Percentiles rank a stretch among this genome's conserved stretches.
Evolutionary conservation across 345 rosid genomes (phyloP).

Genomic region (Rhodamnia rubescens): DNA sequence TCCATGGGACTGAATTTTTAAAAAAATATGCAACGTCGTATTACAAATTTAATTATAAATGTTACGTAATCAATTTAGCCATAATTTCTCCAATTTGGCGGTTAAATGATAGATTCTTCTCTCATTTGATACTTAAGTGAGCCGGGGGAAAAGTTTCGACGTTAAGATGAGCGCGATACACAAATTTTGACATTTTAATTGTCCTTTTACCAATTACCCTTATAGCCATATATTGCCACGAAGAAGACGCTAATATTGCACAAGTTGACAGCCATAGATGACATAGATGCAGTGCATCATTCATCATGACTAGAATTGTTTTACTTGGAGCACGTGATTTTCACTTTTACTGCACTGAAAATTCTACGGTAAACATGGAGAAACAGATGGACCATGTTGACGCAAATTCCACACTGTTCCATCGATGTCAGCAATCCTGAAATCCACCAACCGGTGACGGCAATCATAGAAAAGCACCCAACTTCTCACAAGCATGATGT

Average conservation of each 20-base stretch:
- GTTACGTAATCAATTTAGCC: no score
- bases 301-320: background rate
- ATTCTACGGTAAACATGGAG: background rate
- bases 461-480: background rate
- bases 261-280: background rate
- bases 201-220: background rate
- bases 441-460: background rate
- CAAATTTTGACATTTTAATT: no score
- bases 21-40: no score
- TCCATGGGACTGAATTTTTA: no score
- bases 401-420: background rate
- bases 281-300: background rate
- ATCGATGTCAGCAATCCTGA: background rate
- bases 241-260: background rate
- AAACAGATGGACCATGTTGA: background rate
- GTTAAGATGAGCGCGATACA: no score
- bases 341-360: background rate
- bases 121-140: no score
- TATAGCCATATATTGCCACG: background rate
- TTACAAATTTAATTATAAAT: no score
- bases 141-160: no score
- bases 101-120: no score
- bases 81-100: no score
- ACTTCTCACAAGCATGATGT: background rate
- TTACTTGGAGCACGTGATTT: background rate